Conservation (phyloP, 345 rosid species). For the Toxicodendron radicans region DNA sequence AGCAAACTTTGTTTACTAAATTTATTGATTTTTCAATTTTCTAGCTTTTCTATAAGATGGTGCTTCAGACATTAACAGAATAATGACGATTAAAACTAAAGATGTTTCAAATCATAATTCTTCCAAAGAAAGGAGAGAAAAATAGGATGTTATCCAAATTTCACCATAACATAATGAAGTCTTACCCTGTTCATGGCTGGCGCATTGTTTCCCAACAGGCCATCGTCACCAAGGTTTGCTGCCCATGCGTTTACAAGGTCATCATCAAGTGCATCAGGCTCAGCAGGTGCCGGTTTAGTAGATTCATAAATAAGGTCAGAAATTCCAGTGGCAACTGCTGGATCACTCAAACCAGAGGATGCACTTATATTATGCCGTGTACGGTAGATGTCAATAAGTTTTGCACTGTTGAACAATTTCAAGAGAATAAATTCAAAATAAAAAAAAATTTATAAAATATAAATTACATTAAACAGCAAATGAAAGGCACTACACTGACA, state of each 20-base stretch:
- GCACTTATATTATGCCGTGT: conserved; percentile 86
- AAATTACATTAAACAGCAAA: conserved; percentile 1
- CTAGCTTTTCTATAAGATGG: neutral
- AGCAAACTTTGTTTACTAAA: neutral
- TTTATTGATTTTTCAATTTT: neutral
- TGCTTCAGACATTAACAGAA: neutral
- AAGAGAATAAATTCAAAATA: neutral
- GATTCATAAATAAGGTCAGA: conserved; percentile 90
- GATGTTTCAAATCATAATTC: neutral
- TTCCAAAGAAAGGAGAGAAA: neutral
- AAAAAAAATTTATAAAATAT: neutral
- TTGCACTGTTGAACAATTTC: conserved; percentile 55
- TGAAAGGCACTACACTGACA: neutral
- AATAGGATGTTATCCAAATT: neutral
- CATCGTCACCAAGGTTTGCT: conserved; percentile 95
- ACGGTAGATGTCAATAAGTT: conserved; percentile 82
- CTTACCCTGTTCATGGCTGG: conserved; percentile 96
- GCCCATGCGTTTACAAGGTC: conserved; percentile 99
- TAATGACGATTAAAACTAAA: neutral
- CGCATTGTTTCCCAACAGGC: conserved; percentile 74
- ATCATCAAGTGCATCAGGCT: conserved; percentile 82
- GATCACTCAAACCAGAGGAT: conserved; percentile 79
- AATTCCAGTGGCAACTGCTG: conserved; percentile 95
- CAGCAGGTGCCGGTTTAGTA: conserved; percentile 64
- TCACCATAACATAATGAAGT: conserved; percentile 3